Conservation (phyloP, 176 grass and related monocot species). For the Triticum turgidum region DNA sequence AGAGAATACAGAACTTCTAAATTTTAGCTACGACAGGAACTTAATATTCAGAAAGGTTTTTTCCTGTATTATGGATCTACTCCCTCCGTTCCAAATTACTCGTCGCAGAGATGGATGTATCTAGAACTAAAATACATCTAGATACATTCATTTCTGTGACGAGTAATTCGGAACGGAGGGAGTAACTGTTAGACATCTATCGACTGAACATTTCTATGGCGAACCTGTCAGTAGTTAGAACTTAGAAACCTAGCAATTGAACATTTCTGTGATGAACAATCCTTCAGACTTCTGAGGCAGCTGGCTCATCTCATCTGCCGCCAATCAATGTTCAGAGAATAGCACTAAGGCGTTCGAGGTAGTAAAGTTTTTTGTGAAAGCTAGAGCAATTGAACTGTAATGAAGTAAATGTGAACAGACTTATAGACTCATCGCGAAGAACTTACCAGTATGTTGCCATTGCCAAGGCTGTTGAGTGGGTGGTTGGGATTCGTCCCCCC, state of each 20-base stretch:
- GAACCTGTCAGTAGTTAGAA: background rate
- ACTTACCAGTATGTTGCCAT: constrained; percentile 83
- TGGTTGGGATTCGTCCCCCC: constrained; percentile 82
- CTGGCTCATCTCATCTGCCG: background rate
- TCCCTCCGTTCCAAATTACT: too few species aligned
- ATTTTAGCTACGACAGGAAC: too few species aligned
- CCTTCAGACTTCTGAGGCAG: background rate
- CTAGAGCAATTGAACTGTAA: background rate
- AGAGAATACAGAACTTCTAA: background rate
- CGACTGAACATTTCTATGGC: background rate
- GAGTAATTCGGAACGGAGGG: too few species aligned
- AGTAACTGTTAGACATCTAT: background rate
- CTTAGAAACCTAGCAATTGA: background rate
- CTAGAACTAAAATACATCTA: too few species aligned
- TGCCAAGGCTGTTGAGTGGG: constrained; percentile 79
- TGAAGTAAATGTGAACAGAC: background rate
- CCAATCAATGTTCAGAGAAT: too few species aligned
- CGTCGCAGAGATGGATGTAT: too few species aligned
- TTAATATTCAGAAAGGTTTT: background rate
- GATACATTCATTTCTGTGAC: too few species aligned
- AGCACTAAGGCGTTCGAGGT: too few species aligned
- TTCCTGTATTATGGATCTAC: background rate
- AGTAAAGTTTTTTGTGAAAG: background rate
- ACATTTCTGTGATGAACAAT: background rate
- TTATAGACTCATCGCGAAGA: background rate